Evolutionary conservation across 169 alveolate species (phyloP).

Genomic region (Plasmodium gonderi): DNA sequence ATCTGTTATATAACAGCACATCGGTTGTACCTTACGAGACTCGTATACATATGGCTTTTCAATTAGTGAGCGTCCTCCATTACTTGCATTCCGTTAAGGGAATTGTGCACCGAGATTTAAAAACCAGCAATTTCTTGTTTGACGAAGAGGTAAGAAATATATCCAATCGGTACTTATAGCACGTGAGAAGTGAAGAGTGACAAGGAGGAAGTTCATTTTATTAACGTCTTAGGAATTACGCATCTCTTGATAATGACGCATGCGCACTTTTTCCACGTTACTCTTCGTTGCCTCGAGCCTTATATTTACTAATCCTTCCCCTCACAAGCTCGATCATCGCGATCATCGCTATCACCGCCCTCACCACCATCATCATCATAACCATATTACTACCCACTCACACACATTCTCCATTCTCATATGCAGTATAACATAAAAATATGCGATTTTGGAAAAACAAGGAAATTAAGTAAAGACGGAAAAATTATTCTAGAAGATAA

Average conservation of each 20-base stretch:
- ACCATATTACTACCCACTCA: no score
- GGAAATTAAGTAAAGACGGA: constrained; percentile 77
- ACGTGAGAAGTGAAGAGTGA: background rate
- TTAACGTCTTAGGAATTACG: background rate
- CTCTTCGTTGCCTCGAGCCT: background rate
- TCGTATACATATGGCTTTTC: constrained; percentile 79
- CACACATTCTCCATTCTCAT: no score
- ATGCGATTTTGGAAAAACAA: constrained; percentile 88
- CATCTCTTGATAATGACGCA: background rate
- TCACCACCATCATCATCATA: no score
- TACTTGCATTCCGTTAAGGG: constrained; percentile 80
- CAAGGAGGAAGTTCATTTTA: background rate
- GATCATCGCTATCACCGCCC: no score
- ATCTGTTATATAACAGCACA: constrained; percentile 78
- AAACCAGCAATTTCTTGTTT: constrained; percentile 85
- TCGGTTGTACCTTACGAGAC: constrained; percentile 76
- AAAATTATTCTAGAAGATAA: constrained; percentile 84
- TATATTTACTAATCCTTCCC: background rate
- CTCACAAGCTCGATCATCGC: background rate
- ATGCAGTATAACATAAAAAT: constrained; percentile 80
- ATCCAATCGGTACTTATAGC: no score
- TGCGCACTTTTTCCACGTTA: background rate
- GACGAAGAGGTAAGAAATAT: constrained; percentile 78
- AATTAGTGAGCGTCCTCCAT: constrained; percentile 81
- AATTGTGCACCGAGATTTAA: constrained; percentile 86